A percentile compares a stretch with the other conserved stretches of the same genome.
Conservation (phyloP, 768 basidiomycete species). For the Suillus luteus region DNA sequence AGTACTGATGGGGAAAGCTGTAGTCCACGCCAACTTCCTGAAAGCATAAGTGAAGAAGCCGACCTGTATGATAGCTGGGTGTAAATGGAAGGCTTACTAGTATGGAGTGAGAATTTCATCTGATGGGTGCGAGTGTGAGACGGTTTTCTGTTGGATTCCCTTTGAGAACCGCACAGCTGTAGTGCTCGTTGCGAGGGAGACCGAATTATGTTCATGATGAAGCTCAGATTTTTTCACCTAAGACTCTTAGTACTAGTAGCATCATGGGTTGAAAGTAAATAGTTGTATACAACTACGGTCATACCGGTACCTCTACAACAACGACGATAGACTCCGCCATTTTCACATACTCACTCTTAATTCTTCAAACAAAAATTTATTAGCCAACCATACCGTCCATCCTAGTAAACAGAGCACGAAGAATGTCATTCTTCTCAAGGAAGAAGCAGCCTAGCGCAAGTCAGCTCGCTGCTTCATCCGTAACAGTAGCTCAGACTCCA, state of each 20-base stretch:
- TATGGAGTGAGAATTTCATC: not conserved
- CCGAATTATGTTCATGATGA: constrained; percentile 1
- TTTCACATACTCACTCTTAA: constrained; percentile 10
- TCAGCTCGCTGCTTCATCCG: constrained; percentile 45
- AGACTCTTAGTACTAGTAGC: not conserved
- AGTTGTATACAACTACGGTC: constrained; percentile 2
- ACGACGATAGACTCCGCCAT: not conserved
- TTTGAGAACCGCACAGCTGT: not conserved
- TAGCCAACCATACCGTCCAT: constrained; percentile 69
- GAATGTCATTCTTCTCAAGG: constrained; percentile 94
- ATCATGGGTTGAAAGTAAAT: not conserved
- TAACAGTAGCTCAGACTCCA: constrained; percentile 63
- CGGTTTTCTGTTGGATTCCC: not conserved
- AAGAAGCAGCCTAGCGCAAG: constrained; percentile 69
- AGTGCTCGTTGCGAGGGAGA: not conserved
- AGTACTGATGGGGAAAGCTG: constrained; percentile 18
- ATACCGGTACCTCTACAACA: not conserved
- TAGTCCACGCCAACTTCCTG: constrained; percentile 87
- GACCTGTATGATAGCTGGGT: not conserved
- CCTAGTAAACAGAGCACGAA: constrained; percentile 58
- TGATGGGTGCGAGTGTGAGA: constrained; percentile 2
- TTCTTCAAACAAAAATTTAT: constrained; percentile 8
- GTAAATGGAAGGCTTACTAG: not conserved
- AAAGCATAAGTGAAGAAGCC: constrained; percentile 51
- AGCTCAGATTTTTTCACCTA: not conserved